A percentile compares a stretch with the other conserved stretches of the same genome.
Evolutionary conservation across 2,329 filamentous ascomycete genomes (phyloP).

Genomic region (Alternaria ventricosa): DNA sequence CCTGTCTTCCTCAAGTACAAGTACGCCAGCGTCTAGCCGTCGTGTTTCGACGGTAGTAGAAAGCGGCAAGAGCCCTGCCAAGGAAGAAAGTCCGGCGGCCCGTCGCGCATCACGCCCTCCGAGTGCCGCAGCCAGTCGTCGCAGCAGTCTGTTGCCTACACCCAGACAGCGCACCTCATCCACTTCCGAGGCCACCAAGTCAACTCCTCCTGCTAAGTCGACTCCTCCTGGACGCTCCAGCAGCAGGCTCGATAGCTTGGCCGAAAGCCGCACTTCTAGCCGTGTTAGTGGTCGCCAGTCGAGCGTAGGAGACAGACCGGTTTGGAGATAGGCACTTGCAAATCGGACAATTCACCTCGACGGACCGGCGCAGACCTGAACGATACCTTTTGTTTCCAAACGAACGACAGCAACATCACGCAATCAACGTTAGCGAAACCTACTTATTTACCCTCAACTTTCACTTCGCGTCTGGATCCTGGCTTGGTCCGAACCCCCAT

Average conservation of each 20-base stretch:
- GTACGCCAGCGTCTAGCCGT: conserved; percentile 34
- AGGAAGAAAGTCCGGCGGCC: conserved; percentile 39
- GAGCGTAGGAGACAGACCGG: conserved; percentile 28
- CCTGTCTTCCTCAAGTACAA: conserved; percentile 26
- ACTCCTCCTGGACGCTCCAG: conserved; percentile 22
- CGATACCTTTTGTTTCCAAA: neutral
- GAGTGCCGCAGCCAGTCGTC: conserved; percentile 40
- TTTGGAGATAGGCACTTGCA: conserved; percentile 35
- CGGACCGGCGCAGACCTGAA: neutral
- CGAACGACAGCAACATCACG: conserved; percentile 4
- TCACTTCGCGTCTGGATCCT: conserved; percentile 22
- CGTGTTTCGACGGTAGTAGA: conserved; percentile 29
- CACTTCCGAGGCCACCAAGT: conserved; percentile 21
- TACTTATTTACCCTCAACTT: conserved; percentile 2
- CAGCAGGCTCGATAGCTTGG: conserved; percentile 32
- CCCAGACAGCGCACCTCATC: conserved; percentile 37
- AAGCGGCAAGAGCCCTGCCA: conserved; percentile 23
- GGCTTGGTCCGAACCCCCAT: conserved; percentile 17
- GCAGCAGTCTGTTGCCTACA: conserved; percentile 37
- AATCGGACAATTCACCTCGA: conserved; percentile 11
- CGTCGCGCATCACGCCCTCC: conserved; percentile 35
- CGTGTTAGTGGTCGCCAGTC: conserved; percentile 33
- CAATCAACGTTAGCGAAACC: conserved; percentile 1
- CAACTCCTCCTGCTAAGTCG: conserved; percentile 12
- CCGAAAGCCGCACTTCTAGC: conserved; percentile 32